Evolutionary conservation across 805 yeast species (phyloP).

Genomic region (Scheffersomyces stipitis): DNA sequence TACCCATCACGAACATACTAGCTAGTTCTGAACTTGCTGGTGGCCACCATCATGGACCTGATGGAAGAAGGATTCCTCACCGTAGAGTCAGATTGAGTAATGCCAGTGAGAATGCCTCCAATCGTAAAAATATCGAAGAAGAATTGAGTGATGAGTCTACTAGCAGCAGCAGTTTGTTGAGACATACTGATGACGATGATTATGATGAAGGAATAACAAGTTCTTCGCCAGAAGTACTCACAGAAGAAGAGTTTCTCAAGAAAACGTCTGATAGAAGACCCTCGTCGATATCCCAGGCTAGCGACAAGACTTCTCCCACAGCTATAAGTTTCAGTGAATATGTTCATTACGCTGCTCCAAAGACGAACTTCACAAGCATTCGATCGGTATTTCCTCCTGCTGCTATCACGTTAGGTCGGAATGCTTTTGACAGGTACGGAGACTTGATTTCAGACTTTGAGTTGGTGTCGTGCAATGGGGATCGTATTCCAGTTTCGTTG

Average conservation of each 20-base stretch:
- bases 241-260: conserved; percentile 18
- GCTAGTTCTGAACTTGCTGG: conserved; percentile 44
- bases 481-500: conserved; percentile 61
- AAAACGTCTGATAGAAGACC: conserved; percentile 12
- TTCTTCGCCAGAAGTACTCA: conserved; percentile 6
- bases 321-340: conserved; percentile 61
- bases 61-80: conserved; percentile 13
- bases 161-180: conserved; percentile 10
- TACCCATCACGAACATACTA: conserved; percentile 54
- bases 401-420: conserved; percentile 75
- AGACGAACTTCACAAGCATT: conserved; percentile 61
- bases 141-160: conserved; percentile 8
- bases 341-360: conserved; percentile 74
- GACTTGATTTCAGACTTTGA: conserved; percentile 69
- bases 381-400: conserved; percentile 72
- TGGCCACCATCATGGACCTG: conserved; percentile 19
- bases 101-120: not conserved
- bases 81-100: not conserved
- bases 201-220: conserved; percentile 5
- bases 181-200: conserved; percentile 9
- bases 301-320: conserved; percentile 21
- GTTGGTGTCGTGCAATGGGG: conserved; percentile 68
- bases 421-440: conserved; percentile 68
- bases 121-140: conserved; percentile 4
- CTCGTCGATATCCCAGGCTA: conserved; percentile 18